These are phyloP conservation scores for Mucor saturninus DNA, from an alignment of 371 early-diverging fungal genomes.

Conservation along the genomic window DNA sequence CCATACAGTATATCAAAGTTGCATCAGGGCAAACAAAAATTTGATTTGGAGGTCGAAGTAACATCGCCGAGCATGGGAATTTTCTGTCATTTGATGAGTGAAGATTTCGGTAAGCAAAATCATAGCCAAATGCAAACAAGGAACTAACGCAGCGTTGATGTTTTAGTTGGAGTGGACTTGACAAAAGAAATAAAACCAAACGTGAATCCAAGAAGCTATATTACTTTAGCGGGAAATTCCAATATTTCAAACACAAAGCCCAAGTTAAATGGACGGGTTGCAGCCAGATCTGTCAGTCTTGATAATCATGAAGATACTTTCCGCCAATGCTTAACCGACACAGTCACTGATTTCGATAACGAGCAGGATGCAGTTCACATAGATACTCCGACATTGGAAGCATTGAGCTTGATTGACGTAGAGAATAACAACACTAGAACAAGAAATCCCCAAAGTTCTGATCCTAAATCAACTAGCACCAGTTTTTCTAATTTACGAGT, in stretches of 20 bases:
- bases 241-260: conserved; percentile 1
- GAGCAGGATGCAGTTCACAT: too few relatives aligned
- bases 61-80: conserved; percentile 13
- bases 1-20: conserved; percentile 29
- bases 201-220: conserved; percentile 22
- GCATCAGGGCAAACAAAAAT: conserved; percentile 21
- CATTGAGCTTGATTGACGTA: too few relatives aligned
- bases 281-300: not conserved
- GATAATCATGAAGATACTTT: too few relatives aligned
- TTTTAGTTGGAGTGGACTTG: conserved; percentile 40
- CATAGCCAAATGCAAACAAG: not conserved
- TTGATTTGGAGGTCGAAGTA: conserved; percentile 24
- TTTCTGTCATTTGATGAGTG: conserved; percentile 37
- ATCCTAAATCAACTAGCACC: too few relatives aligned
- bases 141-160: not conserved
- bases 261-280: not conserved
- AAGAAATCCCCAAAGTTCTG: too few relatives aligned
- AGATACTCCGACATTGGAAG: too few relatives aligned
- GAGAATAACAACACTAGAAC: too few relatives aligned
- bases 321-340: too few relatives aligned
- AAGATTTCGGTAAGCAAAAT: conserved; percentile 40
- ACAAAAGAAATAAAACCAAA: conserved; percentile 17
- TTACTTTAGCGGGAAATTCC: conserved; percentile 4
- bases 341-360: too few relatives aligned
- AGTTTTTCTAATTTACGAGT: too few relatives aligned